phyloP scores from a whole-genome alignment of 1,139 yeast species.

The Debaryomyces psychrophilus region DNA sequence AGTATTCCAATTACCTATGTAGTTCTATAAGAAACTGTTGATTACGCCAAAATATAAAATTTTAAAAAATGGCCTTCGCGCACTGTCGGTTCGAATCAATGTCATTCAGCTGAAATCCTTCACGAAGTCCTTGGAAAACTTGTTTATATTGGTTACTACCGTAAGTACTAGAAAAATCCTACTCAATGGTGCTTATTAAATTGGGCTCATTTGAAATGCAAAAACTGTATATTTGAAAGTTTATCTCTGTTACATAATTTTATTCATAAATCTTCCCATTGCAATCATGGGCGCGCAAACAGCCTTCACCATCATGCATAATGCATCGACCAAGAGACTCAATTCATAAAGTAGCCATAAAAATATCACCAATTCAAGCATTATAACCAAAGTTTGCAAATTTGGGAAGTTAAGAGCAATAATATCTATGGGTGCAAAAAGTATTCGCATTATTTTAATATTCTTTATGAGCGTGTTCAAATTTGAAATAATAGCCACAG shows the following conservation, averaged over 20 bases:
- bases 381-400: slow-evolving; percentile 42
- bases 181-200: no score
- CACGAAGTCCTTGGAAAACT: background rate
- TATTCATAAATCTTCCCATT: slow-evolving; percentile 48
- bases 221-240: no score
- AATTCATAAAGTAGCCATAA: slow-evolving; percentile 49
- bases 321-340: slow-evolving; percentile 47
- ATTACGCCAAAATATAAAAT: background rate
- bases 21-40: background rate
- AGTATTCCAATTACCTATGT: background rate
- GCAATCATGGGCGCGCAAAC: slow-evolving; percentile 55
- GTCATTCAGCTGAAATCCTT: background rate
- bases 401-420: slow-evolving; percentile 43
- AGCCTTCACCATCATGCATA: slow-evolving; percentile 52
- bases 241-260: slow-evolving; percentile 31
- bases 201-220: no score
- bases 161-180: no score
- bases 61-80: background rate
- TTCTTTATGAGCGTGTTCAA: slow-evolving; percentile 39
- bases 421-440: slow-evolving; percentile 49
- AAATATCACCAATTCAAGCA: slow-evolving; percentile 43
- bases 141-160: no score
- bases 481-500: slow-evolving; percentile 30
- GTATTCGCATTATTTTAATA: slow-evolving; percentile 39
- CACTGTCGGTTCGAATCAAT: background rate